Conservation (phyloP, 164 flowering plant species). For the Akebia trifoliata region DNA sequence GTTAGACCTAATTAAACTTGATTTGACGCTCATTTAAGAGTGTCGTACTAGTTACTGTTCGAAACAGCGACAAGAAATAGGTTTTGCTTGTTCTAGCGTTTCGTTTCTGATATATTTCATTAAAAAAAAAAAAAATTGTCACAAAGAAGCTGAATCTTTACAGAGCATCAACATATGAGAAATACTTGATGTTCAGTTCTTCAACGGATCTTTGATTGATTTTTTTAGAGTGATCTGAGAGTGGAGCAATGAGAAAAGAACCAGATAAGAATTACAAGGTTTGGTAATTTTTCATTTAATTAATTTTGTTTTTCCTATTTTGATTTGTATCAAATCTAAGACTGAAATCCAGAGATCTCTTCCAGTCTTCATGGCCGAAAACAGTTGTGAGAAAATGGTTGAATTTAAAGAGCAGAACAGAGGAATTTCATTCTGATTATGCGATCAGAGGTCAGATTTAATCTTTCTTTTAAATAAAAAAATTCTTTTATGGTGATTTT, state of each 20-base stretch:
- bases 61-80: neutral
- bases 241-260: conserved; percentile 33
- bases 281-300: neutral
- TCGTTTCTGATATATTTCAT: neutral
- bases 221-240: conserved; percentile 13
- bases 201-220: conserved; percentile 5
- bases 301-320: too few species aligned
- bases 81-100: neutral
- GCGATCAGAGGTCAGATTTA: conserved; percentile 22
- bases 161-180: too few species aligned
- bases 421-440: conserved; percentile 60
- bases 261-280: conserved; percentile 32
- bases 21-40: conserved; percentile 1
- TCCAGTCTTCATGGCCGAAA: conserved; percentile 65
- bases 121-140: neutral
- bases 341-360: neutral
- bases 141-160: neutral
- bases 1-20: neutral
- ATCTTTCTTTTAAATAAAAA: neutral
- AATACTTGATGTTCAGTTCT: conserved; percentile 1
- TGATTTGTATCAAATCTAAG: neutral
- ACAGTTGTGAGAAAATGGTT: conserved; percentile 62
- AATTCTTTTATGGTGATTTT: neutral
- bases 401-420: conserved; percentile 45
- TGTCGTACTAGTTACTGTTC: neutral